A percentile compares a stretch with the other conserved stretches of the same genome.
Conservation (phyloP, 768 basidiomycete genomes). For the Hericium alpestre region DNA sequence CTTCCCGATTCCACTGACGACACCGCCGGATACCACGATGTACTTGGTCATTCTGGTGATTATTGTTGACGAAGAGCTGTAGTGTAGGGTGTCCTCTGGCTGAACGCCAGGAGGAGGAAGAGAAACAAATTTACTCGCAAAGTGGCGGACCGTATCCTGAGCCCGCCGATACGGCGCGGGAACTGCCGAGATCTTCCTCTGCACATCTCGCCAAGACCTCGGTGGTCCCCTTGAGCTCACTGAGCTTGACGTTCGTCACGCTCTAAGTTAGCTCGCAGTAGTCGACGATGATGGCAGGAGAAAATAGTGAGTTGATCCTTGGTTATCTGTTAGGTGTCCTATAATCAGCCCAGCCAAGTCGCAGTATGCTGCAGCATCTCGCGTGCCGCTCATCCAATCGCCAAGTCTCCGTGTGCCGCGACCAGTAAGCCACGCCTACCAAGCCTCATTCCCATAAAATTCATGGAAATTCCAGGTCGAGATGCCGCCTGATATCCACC, state of each 20-base stretch:
- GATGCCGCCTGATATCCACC: conserved; percentile 86
- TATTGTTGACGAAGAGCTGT: background rate
- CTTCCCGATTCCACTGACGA: conserved; percentile 98
- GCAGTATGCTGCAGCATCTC: conserved; percentile 68
- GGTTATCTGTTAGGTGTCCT: background rate
- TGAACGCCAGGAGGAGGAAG: background rate
- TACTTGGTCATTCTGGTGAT: conserved; percentile 72
- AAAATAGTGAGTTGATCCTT: no score
- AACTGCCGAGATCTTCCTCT: background rate
- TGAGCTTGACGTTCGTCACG: background rate
- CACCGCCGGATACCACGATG: conserved; percentile 92
- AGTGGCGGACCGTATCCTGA: background rate
- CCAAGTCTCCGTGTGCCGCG: conserved; percentile 81
- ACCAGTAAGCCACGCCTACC: conserved; percentile 37
- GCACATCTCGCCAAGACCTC: no score
- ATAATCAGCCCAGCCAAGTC: conserved; percentile 27
- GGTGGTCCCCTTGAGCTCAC: background rate
- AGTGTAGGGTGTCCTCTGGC: background rate
- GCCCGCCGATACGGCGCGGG: background rate
- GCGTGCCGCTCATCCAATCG: conserved; percentile 83
- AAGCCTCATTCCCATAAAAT: background rate
- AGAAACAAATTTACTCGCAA: background rate
- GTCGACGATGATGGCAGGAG: no score
- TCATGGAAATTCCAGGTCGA: conserved; percentile 44
- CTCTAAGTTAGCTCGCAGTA: no score